Evolutionary conservation across 257 asterid genomes (phyloP), one percentile per base, ranked within the genome.

Genomic region (Solanum paucissectum): DNA sequence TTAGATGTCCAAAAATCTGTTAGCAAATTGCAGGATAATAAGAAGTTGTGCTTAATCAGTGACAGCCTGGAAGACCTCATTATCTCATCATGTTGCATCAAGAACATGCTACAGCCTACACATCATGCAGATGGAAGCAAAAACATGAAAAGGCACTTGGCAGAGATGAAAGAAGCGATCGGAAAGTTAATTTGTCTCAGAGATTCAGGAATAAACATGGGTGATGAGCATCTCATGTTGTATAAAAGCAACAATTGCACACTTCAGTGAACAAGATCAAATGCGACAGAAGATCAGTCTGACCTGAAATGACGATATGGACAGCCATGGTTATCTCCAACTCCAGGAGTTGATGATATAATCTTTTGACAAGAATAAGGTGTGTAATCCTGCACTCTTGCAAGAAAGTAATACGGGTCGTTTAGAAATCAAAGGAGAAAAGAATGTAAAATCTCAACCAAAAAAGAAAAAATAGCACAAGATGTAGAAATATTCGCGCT

Each of bases 251-350:
- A 49, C 49, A 37, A 38, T 32, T 82, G 86, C 86, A 49, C 42
- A 86, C 34, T 16, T 68, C 66, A 42, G 87, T 69, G 32, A 76
- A 38, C 81, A 83, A 89, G 75, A 83, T 86, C 79, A 55, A 21
- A 62, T 40, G 68, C 44, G 46, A 20, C 88, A 60, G 34, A 79
- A 42, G 86, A 89, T 89, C 91, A 79, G 87, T 71, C 88, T 91
- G 91, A 97, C 99, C 99, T 93, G 94, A 97, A 95, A 92, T 95
- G 98, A 73, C 98, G 96, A 92, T 92, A 97, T 14, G 98, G 99
- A 89, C 99, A 97, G 81, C 99, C 99, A 87, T 97, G 99, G 89
- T 97, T 98, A 92, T 97, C 99, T 88, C 99, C 99, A 84, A 92
- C 96, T 79, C 98, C 96, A 81, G 99, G 98, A 72, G 96, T 91